Base-by-base conservation (phyloP, 1,284 basidiomycete genomes). In the Puccinia coronata region DNA sequence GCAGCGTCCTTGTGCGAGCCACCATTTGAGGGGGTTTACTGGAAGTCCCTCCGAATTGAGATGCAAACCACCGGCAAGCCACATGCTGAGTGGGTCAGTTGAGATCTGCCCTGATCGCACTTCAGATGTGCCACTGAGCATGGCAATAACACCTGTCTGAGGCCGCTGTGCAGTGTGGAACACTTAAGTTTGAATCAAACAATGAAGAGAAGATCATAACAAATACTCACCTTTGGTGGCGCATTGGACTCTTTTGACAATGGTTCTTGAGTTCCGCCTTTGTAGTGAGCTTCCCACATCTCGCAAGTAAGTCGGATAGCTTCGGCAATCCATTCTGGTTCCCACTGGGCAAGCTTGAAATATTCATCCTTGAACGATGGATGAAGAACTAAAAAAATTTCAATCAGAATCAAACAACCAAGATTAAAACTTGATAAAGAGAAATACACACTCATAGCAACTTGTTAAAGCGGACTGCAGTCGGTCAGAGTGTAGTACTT, bases 401-500 rank as follows among this genome's bases (percentile, higher is more conserved):
- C 23, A 57, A 57, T 14, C 23, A 8, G 31, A n/a, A 28, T 57
- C 4, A 53, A 9, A 14, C 9, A 25, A 9, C n/a, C 25, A 28
- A n/a, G n/a, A 28, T 11, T n/a, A n/a, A 9, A 16, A 57, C 31
- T 28, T 16, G 23, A 57, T 57, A n/a, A 57, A 57, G 6, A 28
- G 25, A 57, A 65, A 18, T 14, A 43, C 61, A 39, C 5, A 65
- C 61, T n/a, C 61, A 65, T 65, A 65, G 61, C 61, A n/a, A 65
- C 61, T 25, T 36, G 61, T 31, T 65, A 65, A 8, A 65, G n/a
- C 14, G 61, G 61, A 8, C 34, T 39, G 61, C 61, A 65, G 34
- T 65, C 61, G 11, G 61, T 65, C 31, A 65, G 61, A 16, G 61
- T 65, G 61, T 65, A 65, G 34, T 39, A 65, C n/a, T 65, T 65